Base-by-base conservation (phyloP, 2,329 filamentous ascomycete species). In the Verticillium tricorpus region DNA sequence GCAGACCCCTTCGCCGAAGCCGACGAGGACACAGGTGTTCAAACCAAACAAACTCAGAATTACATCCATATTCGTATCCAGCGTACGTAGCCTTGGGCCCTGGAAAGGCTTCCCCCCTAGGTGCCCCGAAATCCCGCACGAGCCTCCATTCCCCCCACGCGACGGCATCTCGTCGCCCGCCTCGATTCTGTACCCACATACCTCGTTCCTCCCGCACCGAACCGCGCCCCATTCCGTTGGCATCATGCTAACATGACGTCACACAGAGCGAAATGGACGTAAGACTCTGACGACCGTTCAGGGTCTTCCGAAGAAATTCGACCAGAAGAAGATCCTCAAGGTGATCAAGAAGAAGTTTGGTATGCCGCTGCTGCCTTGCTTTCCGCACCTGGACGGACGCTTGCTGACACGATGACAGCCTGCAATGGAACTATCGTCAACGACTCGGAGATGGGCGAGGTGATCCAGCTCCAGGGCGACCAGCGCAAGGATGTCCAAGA, bases 1-100 rank as follows among this genome's bases (percentile, higher is more conserved):
- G 71, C 76, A 97, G 95, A 99, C 90, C 95, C 95, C 90, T 99
- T 99, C 92, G 95, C 95, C 90, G 95, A 98, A 92, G 95, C 93
- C 88, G 95, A 97, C 92, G 94, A 97, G 89, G 93, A 96, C 81
- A 93, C 90, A 80, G 93, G 93, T 50, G 45, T 50, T 85, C 91
- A 96, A 83, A 90, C 88, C 78, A 95, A 95, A 83, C 91, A 95
- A 85, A 89, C 91, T 78, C 92, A 96, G 83, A 96, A 96, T 82
- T 97, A 97, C 80, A 97, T 98, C 80, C 95, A 98, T 84, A 98
- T 99, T 81, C 93, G 95, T 82, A 98, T 98, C 78, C 95, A 99
- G 80, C 95, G 94, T 98, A 89, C 76, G 90, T 88, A 22, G 5
- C 45, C 19, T 50, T 50, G 40, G 40, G 19, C 5, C 5, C 40